A percentile compares a stretch with the other conserved stretches of the same genome.
Conservation (phyloP, 495 filamentous ascomycete genomes). For the Saxophila tyrrhenica region DNA sequence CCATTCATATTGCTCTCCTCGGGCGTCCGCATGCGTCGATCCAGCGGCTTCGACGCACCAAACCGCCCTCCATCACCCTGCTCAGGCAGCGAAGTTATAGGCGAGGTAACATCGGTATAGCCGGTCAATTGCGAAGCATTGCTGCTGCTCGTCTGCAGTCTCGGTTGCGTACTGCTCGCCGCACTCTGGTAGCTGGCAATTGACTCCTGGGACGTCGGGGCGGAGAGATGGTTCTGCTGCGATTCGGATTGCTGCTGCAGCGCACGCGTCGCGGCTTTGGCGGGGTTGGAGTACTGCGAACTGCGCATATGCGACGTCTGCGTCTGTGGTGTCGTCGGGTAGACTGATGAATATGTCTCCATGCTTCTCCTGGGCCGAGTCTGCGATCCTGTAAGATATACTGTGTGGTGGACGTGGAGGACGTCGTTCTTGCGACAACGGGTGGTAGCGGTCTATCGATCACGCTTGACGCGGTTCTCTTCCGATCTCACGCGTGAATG, state of each 20-base stretch:
- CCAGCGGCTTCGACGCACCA: not conserved
- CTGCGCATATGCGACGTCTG: slow-evolving; percentile 12
- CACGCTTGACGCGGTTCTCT: too few species aligned
- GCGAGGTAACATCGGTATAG: slow-evolving; percentile 14
- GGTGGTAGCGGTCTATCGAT: too few species aligned
- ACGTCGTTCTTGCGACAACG: too few species aligned
- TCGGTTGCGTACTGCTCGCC: slow-evolving; percentile 10
- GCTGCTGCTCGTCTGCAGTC: slow-evolving; percentile 12
- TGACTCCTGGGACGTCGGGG: slow-evolving; percentile 16
- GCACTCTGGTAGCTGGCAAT: slow-evolving; percentile 11
- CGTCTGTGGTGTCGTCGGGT: slow-evolving; percentile 5
- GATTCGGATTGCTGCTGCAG: slow-evolving; percentile 8
- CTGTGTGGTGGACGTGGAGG: too few species aligned
- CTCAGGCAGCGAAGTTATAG: not conserved
- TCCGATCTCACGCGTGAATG: too few species aligned
- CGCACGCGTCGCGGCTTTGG: slow-evolving; percentile 7
- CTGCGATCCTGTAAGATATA: too few species aligned
- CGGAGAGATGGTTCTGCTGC: not conserved
- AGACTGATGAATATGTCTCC: not conserved
- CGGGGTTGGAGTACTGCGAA: not conserved
- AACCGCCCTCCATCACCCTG: not conserved
- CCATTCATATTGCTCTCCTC: not conserved
- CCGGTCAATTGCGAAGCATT: slow-evolving; percentile 15
- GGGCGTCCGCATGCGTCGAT: not conserved
- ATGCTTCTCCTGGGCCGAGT: not conserved